Evolutionary conservation across 495 filamentous ascomycete genomes (phyloP), one percentile per base, ranked within the genome.

Genomic region (Aspergillus indologenus): DNA sequence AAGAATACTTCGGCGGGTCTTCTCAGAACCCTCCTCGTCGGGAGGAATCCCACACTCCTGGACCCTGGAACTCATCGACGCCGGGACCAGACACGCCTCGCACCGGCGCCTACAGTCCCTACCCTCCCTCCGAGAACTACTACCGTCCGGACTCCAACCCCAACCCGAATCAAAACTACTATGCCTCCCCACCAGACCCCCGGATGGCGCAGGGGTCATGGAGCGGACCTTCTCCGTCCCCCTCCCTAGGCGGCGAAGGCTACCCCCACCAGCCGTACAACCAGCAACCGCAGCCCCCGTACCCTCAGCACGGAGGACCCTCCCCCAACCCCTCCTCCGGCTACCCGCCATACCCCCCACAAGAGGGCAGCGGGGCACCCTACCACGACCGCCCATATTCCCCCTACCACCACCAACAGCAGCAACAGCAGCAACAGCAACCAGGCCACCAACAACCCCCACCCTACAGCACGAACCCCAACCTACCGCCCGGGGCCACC

Each of bases 1-100:
- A 51, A 51, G 48, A 51, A 31, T 51, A 51, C 48, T 51, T 51
- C 48, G 24, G 24, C 8, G 24, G 48, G n/a, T n/a, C n/a, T 7
- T 18, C 23, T 18, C 48, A 51, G 23, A 31, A 31, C 23, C 34
- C 34, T 15, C 34, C 34, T 15, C 5, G 12, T 8, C 34, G 34
- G 6, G 34, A 40, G 34, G 34, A 40, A 40, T 6, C 34, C 5
- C 34, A 40, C 12, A 40, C 34, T 40, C 7, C 23, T 29, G 24
- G 23, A 9, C 48, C 48, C 48, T 51, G 48, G 48, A 34, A 23
- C 9, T 51, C 48, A 11, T 40, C 34, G 34, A 40, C 34, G 12
- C 48, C 48, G 1, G 48, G 23, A 15, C 17, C 29, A 1, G 29
- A 51, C 48, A 51, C 48, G 8, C 48, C 48, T 29, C 24, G 48